A percentile compares a stretch with the other conserved stretches of the same genome.
Evolutionary conservation across 208 protist genomes (phyloP).

Genomic region (Leishmania braziliensis): DNA sequence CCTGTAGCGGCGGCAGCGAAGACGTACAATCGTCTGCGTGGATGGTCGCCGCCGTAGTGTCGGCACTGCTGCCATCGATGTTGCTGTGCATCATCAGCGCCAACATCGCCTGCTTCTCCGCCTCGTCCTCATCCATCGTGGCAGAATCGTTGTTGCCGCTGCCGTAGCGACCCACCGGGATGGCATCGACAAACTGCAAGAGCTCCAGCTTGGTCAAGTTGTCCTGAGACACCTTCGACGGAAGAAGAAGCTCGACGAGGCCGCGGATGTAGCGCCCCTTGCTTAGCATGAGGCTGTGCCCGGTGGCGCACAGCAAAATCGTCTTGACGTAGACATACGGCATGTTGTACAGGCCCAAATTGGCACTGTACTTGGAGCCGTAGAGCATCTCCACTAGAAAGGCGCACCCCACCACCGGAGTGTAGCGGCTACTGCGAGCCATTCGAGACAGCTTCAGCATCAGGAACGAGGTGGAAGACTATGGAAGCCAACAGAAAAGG

Average conservation of each 20-base stretch:
- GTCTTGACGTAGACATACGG: conserved; percentile 83
- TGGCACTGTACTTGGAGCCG: conserved; percentile 75
- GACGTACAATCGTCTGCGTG: neutral
- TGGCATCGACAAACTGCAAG: conserved; percentile 61
- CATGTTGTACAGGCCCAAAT: conserved; percentile 65
- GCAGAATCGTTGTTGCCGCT: neutral
- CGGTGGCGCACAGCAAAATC: conserved; percentile 62
- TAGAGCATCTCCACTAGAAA: conserved; percentile 78
- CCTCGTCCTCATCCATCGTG: conserved; percentile 10
- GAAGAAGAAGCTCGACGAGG: conserved; percentile 59
- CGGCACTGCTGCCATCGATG: neutral
- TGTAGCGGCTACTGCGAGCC: conserved; percentile 45
- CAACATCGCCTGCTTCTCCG: conserved; percentile 7
- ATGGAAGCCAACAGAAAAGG: neutral
- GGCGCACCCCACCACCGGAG: conserved; percentile 53
- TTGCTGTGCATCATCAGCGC: neutral
- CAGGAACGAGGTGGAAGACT: neutral
- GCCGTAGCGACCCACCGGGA: conserved; percentile 30
- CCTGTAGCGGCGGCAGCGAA: neutral
- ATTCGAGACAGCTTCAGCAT: conserved; percentile 20
- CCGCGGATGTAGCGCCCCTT: conserved; percentile 62
- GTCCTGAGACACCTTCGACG: conserved; percentile 42
- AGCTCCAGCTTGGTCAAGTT: conserved; percentile 63
- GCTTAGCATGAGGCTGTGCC: conserved; percentile 29
- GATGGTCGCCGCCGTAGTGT: neutral